A percentile compares a stretch with the other conserved stretches of the same genome.
phyloP scores from a whole-genome alignment of 768 basidiomycete species.

The Amanita rubescens region DNA sequence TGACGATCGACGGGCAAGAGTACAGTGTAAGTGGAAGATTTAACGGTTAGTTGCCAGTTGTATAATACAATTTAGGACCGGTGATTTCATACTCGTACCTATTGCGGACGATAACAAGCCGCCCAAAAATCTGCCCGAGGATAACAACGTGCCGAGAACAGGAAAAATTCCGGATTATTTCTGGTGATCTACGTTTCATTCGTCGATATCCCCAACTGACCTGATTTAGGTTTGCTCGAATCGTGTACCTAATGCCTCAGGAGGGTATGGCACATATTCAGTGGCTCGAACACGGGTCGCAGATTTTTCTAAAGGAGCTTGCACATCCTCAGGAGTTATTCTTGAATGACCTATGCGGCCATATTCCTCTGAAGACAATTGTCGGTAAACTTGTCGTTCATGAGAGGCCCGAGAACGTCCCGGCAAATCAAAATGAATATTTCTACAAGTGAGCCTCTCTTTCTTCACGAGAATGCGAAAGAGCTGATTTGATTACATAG shows the following conservation, averaged over 20 bases:
- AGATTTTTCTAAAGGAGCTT: constrained; percentile 54
- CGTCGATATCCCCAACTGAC: neutral
- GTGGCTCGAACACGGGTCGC: constrained; percentile 68
- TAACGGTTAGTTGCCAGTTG: neutral
- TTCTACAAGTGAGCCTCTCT: constrained; percentile 44
- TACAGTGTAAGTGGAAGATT: constrained; percentile 33
- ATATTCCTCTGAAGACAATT: constrained; percentile 30
- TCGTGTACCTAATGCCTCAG: constrained; percentile 43
- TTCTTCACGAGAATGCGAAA: constrained; percentile 8
- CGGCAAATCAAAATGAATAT: constrained; percentile 29
- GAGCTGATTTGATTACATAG: constrained; percentile 23
- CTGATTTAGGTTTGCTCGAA: constrained; percentile 55
- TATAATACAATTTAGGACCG: constrained; percentile 34
- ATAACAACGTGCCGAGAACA: constrained; percentile 25
- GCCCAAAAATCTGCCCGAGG: constrained; percentile 25
- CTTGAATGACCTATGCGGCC: constrained; percentile 46
- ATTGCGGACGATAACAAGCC: constrained; percentile 24
- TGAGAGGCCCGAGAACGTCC: constrained; percentile 20
- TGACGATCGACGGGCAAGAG: constrained; percentile 33
- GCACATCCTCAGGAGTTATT: constrained; percentile 61
- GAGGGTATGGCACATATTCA: constrained; percentile 50
- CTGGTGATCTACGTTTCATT: constrained; percentile 35
- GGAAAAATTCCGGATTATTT: constrained; percentile 51
- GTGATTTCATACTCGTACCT: constrained; percentile 54
- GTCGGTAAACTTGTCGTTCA: constrained; percentile 43